Conservation (phyloP, 176 grass and related monocot species). For the Pharus latifolius region DNA sequence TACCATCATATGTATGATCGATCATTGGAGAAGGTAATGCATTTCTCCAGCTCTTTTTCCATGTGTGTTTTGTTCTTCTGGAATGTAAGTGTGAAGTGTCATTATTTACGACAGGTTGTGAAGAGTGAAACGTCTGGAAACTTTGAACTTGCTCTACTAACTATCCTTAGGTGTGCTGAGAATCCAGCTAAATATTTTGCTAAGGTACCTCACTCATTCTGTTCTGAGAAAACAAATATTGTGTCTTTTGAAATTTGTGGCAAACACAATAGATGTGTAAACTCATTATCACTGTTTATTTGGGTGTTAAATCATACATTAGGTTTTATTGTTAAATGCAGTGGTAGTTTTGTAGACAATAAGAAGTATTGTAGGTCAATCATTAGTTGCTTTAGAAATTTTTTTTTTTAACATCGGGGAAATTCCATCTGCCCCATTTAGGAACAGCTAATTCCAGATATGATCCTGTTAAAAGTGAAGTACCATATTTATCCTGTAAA, state of each 20-base stretch:
- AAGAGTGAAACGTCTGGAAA: conserved; percentile 93
- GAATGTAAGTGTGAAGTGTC: neutral
- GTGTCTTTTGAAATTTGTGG: neutral
- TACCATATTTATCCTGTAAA: too few relatives aligned
- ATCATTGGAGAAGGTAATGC: conserved; percentile 70
- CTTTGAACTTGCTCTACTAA: conserved; percentile 81
- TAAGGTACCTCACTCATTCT: conserved; percentile 53
- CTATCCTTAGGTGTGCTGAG: conserved; percentile 85
- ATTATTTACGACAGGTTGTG: conserved; percentile 48
- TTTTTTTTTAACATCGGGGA: neutral
- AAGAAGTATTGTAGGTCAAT: neutral
- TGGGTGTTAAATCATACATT: neutral
- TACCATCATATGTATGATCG: conserved; percentile 74
- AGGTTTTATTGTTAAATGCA: neutral
- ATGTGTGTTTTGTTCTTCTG: neutral
- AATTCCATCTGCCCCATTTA: too few relatives aligned
- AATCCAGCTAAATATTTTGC: conserved; percentile 96
- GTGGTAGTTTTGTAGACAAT: neutral
- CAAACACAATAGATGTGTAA: neutral
- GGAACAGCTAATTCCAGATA: too few relatives aligned
- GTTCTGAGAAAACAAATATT: neutral
- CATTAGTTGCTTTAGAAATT: neutral
- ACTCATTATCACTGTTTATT: neutral
- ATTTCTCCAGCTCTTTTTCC: neutral
- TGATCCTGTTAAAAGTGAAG: too few relatives aligned